Evolutionary conservation across 495 filamentous ascomycete species (phyloP).

Genomic region (Friedmanniomyces simplex): DNA sequence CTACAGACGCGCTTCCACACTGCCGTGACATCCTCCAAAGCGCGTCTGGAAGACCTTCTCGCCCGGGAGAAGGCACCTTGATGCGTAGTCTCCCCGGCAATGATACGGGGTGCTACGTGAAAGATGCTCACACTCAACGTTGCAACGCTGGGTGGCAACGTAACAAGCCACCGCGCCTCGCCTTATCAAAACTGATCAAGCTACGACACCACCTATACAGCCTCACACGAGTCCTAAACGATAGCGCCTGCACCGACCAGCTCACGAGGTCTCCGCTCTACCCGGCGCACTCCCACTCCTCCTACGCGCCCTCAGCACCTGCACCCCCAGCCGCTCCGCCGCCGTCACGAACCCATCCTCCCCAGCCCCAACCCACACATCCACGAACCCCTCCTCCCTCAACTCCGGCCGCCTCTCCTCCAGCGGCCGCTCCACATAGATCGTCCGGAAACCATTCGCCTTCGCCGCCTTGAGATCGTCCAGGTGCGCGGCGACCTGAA

Average conservation of each 20-base stretch:
- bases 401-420: constrained; percentile 52
- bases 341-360: constrained; percentile 46
- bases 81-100: too few species aligned
- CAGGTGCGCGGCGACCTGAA: constrained; percentile 56
- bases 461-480: constrained; percentile 57
- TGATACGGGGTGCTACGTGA: too few species aligned
- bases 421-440: constrained; percentile 60
- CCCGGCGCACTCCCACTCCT: constrained; percentile 1
- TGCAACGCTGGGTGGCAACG: too few species aligned
- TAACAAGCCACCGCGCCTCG: too few species aligned
- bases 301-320: constrained; percentile 7
- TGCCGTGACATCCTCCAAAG: too few species aligned
- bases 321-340: constrained; percentile 38
- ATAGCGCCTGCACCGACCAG: background rate
- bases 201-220: too few species aligned
- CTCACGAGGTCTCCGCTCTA: background rate
- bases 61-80: too few species aligned
- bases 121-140: too few species aligned
- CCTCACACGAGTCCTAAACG: too few species aligned
- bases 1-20: too few species aligned
- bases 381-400: constrained; percentile 39
- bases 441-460: constrained; percentile 49
- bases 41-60: too few species aligned
- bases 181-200: too few species aligned
- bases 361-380: constrained; percentile 44